phyloP scores from a whole-genome alignment of 2,329 filamentous ascomycete species.

The Aspergillus novoparasiticus region DNA sequence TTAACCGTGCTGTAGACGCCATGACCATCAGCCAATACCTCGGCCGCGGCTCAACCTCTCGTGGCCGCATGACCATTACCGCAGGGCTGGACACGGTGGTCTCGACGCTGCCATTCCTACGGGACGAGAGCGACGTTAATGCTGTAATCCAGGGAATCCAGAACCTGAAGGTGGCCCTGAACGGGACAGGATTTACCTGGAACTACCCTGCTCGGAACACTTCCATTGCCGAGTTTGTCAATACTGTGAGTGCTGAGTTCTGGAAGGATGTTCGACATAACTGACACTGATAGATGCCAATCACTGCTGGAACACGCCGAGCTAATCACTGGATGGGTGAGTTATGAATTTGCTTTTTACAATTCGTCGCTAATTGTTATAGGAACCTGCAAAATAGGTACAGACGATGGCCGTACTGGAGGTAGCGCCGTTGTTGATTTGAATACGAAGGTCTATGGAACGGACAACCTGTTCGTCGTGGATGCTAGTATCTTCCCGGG shows the following conservation, averaged over 20 bases:
- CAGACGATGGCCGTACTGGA: constrained; percentile 20
- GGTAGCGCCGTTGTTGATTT: constrained; percentile 21
- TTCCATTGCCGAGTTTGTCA: constrained; percentile 12
- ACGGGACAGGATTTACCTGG: constrained; percentile 8
- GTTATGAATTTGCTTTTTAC: background rate
- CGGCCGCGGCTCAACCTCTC: constrained; percentile 9
- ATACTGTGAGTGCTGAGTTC: background rate
- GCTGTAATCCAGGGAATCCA: constrained; percentile 13
- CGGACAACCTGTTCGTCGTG: constrained; percentile 16
- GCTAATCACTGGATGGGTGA: constrained; percentile 18
- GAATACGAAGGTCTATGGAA: constrained; percentile 21
- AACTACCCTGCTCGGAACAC: constrained; percentile 11
- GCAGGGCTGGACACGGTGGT: constrained; percentile 9
- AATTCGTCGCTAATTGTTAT: constrained; percentile 4
- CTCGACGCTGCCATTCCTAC: constrained; percentile 11
- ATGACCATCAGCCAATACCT: constrained; percentile 14
- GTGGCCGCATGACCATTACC: constrained; percentile 12
- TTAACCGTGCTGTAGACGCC: background rate
- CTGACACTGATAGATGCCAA: constrained; percentile 6
- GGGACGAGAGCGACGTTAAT: constrained; percentile 7
- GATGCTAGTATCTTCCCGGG: constrained; percentile 20
- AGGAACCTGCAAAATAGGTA: constrained; percentile 22
- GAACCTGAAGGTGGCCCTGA: constrained; percentile 9
- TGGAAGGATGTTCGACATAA: background rate
- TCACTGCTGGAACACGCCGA: constrained; percentile 1